A percentile compares a stretch with the other conserved stretches of the same genome.
Evolutionary conservation across 805 yeast species (phyloP).

Genomic region (Debaryomyces tyrocola): DNA sequence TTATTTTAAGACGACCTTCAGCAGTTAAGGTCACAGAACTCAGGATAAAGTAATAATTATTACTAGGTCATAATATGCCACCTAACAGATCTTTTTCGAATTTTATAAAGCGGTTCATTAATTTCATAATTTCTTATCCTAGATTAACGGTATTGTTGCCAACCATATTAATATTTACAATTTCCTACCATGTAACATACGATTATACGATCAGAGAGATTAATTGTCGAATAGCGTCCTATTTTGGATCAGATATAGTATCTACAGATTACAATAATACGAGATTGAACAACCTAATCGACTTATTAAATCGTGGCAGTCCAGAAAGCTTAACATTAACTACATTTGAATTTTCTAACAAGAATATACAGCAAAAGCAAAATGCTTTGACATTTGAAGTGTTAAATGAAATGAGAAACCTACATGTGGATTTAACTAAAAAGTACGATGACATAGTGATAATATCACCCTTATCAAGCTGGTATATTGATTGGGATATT

Average conservation of each 20-base stretch:
- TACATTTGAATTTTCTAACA: conserved; percentile 2
- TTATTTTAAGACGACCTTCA: no score
- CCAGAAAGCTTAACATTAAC: conserved; percentile 8
- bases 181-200: conserved; percentile 37
- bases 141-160: conserved; percentile 29
- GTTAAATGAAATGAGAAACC: conserved; percentile 9
- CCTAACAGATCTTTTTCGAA: conserved; percentile 1
- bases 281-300: neutral
- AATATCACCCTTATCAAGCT: conserved; percentile 11
- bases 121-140: conserved; percentile 24
- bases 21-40: no score
- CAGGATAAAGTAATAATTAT: no score
- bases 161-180: conserved; percentile 26
- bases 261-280: neutral
- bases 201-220: conserved; percentile 29
- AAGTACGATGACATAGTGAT: neutral
- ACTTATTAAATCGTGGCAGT: neutral
- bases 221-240: conserved; percentile 17
- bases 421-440: conserved; percentile 4
- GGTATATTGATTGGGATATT: neutral
- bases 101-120: conserved; percentile 7
- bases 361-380: neutral
- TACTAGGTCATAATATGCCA: no score
- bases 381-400: conserved; percentile 13
- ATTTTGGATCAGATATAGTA: neutral